Evolutionary conservation across 139 green algal genomes (phyloP).

Genomic region (Chlorella ohadii): DNA sequence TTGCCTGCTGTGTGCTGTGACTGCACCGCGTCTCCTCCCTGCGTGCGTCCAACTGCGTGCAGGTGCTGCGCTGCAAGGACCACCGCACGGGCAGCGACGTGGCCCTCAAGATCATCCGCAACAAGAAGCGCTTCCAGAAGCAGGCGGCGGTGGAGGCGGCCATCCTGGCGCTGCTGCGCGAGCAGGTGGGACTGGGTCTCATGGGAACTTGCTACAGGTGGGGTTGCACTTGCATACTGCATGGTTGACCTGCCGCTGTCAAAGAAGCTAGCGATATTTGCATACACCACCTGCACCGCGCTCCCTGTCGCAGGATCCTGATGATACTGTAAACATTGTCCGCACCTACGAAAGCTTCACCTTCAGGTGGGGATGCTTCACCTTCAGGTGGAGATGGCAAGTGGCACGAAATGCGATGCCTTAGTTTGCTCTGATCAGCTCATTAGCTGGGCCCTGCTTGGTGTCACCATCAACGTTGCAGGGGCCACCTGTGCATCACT

Average conservation of each 20-base stretch:
- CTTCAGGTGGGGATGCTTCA: constrained; percentile 44
- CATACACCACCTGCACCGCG: too few relatives aligned
- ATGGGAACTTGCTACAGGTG: too few relatives aligned
- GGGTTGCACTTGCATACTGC: too few relatives aligned
- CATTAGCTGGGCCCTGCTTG: too few relatives aligned
- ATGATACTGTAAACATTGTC: constrained; percentile 76
- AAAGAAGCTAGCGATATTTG: too few relatives aligned
- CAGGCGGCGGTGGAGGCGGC: constrained; percentile 86
- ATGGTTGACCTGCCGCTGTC: too few relatives aligned
- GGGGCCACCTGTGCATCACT: constrained; percentile 93
- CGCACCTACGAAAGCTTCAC: constrained; percentile 92
- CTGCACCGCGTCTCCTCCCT: too few relatives aligned
- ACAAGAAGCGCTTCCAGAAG: constrained; percentile 91
- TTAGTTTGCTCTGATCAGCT: too few relatives aligned
- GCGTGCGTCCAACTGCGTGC: not conserved
- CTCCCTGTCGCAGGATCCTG: constrained; percentile 31
- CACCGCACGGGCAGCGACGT: constrained; percentile 35
- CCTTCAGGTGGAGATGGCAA: too few relatives aligned
- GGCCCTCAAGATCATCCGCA: constrained; percentile 98
- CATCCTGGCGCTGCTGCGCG: constrained; percentile 90
- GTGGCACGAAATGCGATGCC: too few relatives aligned
- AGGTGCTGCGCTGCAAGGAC: constrained; percentile 79
- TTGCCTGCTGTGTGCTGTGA: too few relatives aligned
- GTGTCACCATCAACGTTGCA: too few relatives aligned
- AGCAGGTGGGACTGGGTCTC: not conserved